A percentile compares a stretch with the other conserved stretches of the same genome.
These are phyloP conservation scores for Suillus variegatus DNA, from an alignment of 768 basidiomycete genomes.

Conservation along the genomic window DNA sequence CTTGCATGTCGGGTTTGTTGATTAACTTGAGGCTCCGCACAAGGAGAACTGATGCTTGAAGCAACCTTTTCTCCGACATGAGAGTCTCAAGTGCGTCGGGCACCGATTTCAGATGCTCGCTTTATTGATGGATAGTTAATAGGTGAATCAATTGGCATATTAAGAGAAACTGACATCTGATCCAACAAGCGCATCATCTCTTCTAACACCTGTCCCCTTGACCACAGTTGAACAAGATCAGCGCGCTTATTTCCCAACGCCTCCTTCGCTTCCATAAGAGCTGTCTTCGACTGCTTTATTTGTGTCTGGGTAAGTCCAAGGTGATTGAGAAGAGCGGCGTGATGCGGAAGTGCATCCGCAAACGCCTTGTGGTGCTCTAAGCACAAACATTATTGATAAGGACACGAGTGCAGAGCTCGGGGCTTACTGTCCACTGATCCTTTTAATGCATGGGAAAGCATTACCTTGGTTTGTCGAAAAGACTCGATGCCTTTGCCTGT, in stretches of 20 bases:
- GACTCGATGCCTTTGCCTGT: slow-evolving; percentile 74
- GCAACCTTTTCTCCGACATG: slow-evolving; percentile 93
- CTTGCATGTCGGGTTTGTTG: slow-evolving; percentile 89
- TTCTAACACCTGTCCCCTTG: slow-evolving; percentile 85
- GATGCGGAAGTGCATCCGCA: slow-evolving; percentile 91
- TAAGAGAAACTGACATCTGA: slow-evolving; percentile 69
- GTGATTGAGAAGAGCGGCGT: slow-evolving; percentile 74
- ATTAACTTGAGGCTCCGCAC: slow-evolving; percentile 88
- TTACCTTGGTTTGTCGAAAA: slow-evolving; percentile 73
- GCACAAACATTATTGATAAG: slow-evolving; percentile 8
- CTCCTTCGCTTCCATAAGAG: slow-evolving; percentile 80
- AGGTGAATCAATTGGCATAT: not conserved
- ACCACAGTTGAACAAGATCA: slow-evolving; percentile 89
- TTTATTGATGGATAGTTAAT: slow-evolving; percentile 35
- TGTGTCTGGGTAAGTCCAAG: slow-evolving; percentile 75
- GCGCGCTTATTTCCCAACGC: slow-evolving; percentile 78
- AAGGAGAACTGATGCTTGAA: slow-evolving; percentile 86
- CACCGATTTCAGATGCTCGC: slow-evolving; percentile 87
- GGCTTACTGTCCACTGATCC: slow-evolving; percentile 86
- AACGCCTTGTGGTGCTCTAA: slow-evolving; percentile 94
- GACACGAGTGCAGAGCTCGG: slow-evolving; percentile 1
- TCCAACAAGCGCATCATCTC: slow-evolving; percentile 96
- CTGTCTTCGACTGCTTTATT: slow-evolving; percentile 65
- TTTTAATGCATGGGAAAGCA: slow-evolving; percentile 79
- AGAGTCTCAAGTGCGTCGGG: slow-evolving; percentile 91